These are phyloP conservation scores for Apiotrichum mycotoxinovorans DNA, from an alignment of 1,284 basidiomycete genomes.

Conservation along the genomic window DNA sequence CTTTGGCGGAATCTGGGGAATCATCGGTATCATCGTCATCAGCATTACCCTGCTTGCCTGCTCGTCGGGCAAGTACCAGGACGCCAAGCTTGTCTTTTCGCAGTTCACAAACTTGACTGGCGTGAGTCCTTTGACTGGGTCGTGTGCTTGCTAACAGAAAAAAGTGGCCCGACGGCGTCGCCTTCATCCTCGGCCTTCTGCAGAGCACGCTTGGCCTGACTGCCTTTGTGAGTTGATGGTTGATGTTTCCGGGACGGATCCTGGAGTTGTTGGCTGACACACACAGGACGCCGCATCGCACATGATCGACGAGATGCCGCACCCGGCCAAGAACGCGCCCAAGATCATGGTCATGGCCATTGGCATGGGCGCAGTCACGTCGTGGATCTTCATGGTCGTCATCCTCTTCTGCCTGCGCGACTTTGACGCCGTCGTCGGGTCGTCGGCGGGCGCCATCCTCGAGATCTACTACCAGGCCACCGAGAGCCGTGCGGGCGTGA, in stretches of 20 bases:
- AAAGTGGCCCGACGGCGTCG: slow-evolving; percentile 24
- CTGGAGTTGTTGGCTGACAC: no score
- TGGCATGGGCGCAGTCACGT: slow-evolving; percentile 26
- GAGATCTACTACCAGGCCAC: slow-evolving; percentile 26
- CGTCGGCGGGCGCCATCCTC: slow-evolving; percentile 4
- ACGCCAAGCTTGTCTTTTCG: slow-evolving; percentile 44
- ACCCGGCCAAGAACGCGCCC: slow-evolving; percentile 36
- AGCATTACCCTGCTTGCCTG: slow-evolving; percentile 36
- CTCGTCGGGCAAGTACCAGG: slow-evolving; percentile 35
- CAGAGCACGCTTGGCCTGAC: slow-evolving; percentile 29
- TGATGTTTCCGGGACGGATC: no score
- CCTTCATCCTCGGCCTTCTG: slow-evolving; percentile 48
- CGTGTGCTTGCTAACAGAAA: background rate
- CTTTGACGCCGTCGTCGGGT: background rate
- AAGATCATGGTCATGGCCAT: slow-evolving; percentile 42
- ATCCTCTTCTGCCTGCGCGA: slow-evolving; percentile 24
- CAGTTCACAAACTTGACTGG: slow-evolving; percentile 28
- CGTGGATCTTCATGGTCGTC: slow-evolving; percentile 38
- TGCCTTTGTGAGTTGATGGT: slow-evolving; percentile 8
- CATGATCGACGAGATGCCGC: slow-evolving; percentile 46
- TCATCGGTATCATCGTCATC: slow-evolving; percentile 42
- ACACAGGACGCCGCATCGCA: slow-evolving; percentile 37
- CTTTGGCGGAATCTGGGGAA: slow-evolving; percentile 29
- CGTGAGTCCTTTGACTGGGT: slow-evolving; percentile 2
- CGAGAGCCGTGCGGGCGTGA: slow-evolving; percentile 20